Base-by-base conservation (phyloP, 352 stramenopile species). In the Chrysophaeum taylorii region DNA sequence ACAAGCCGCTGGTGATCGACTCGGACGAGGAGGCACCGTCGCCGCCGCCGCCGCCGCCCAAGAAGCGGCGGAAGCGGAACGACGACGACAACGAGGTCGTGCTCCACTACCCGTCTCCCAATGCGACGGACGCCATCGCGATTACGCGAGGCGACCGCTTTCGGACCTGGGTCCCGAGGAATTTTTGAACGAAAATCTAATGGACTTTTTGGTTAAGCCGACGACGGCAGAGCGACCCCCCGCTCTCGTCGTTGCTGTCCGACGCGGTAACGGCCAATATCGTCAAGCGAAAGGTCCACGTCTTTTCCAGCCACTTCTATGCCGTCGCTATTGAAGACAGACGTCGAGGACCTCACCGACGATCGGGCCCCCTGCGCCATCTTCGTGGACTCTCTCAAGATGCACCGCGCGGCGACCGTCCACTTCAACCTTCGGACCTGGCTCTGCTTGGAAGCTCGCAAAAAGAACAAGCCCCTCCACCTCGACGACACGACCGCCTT, bases 241-340 rank as follows among this genome's bases (percentile, higher is more conserved):
- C n/a, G n/a, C n/a, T n/a, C n/a, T n/a, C n/a, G n/a, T n/a, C n/a
- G n/a, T n/a, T n/a, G n/a, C n/a, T n/a, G n/a, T n/a, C n/a, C n/a
- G n/a, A n/a, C n/a, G n/a, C n/a, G n/a, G 48, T 36, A 2, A 50
- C 25, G 21, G 36, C n/a, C 18, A 42, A n/a, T 9, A n/a, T 12
- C 14, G 21, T 21, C 39, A 71, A 61, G 68, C 80, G 66, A 0
- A 68, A 73, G 50, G 70, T 90, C 33, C 91, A 97, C 70, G 91
- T 96, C 70, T 97, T 96, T 74, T 94, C 88, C 29, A 95, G 90
- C 16, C 90, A 97, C 76, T 97, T 97, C 68, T 96, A 93, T 79
- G 92, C 91, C 31, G 92, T 75, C 35, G 70, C 68, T 23, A 21
- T 15, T 41, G 43, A 15, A 5, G 12, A 18, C 12, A 9, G 27